Percentiles rank a stretch among this genome's conserved stretches.
These are phyloP conservation scores for Tuber magnatum DNA, from an alignment of 495 filamentous ascomycete genomes.

Conservation along the genomic window DNA sequence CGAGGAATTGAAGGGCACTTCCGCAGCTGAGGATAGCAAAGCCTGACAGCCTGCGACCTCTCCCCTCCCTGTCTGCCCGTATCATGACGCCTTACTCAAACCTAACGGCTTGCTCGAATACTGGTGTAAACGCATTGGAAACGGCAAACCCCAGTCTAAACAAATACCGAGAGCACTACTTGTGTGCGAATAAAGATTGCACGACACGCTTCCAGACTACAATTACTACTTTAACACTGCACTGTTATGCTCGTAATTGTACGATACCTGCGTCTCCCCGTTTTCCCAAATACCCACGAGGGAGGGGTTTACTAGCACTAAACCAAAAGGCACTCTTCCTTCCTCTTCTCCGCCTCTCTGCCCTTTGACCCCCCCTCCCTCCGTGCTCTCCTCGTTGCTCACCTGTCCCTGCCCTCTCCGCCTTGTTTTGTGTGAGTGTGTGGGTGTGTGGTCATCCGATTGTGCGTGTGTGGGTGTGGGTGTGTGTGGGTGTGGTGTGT, in stretches of 20 bases:
- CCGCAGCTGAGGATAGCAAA: conserved; percentile 29
- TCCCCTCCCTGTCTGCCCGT: conserved; percentile 24
- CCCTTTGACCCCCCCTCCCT: conserved; percentile 3
- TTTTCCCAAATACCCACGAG: background rate
- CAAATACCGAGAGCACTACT: background rate
- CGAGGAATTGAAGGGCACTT: conserved; percentile 5
- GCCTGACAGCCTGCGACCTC: conserved; percentile 2
- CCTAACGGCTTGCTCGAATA: no score
- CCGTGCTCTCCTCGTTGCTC: background rate
- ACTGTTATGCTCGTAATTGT: background rate
- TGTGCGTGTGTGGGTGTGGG: background rate
- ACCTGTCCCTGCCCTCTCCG: conserved; percentile 2
- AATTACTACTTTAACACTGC: background rate
- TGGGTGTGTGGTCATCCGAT: background rate
- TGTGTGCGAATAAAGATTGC: background rate
- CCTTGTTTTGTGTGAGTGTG: conserved; percentile 1
- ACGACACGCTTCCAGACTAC: background rate
- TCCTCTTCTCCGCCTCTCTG: conserved; percentile 8
- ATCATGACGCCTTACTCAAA: conserved; percentile 7
- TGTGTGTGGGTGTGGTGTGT: background rate
- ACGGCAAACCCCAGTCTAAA: background rate
- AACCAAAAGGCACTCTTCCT: conserved; percentile 6
- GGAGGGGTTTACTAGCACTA: background rate
- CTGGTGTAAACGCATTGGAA: no score
- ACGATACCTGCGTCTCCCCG: background rate